Evolutionary conservation across 2,329 filamentous ascomycete species (phyloP), one percentile per base, ranked within the genome.

Genomic region (Aspergillus floridensis): DNA sequence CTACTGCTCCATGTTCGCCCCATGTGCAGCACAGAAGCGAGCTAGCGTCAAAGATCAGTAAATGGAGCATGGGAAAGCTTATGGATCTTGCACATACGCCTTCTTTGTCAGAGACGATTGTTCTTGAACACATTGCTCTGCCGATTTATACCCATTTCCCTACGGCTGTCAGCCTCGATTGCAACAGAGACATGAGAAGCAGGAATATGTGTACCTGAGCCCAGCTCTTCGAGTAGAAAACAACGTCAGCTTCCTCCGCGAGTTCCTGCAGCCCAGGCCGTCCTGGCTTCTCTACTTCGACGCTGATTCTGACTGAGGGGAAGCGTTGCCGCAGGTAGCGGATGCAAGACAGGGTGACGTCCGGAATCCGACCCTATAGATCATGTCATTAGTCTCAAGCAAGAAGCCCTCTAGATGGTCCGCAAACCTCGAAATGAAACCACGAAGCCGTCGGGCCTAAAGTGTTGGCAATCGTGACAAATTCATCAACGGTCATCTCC

Each of bases 141-240:
- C 77, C 29, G 80, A 80, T 54, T 64, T 57, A 68, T 82, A 77
- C 56, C 79, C 79, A 29, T 70, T 64, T 7, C 62, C 66, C 72
- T 75, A 31, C 2, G 14, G 35, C 7, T 7, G 8, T 50, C 53
- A 49, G 49, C 38, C 5, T 41, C 41, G 41, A 49, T 14, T 6
- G 21, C 21, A 4, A 21, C 11, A 26, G 6, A 31, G n/a, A 10
- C 10, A 38, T 11, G 26, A 2, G 49, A 5, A 56, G 29, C 26
- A 10, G 3, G 44, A n/a, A 12, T 22, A 1, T 24, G 10, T 21
- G 29, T 74, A 88, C 87, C 78, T 87, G 82, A 60, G 88, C 88
- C 88, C 89, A 92, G 53, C 80, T 81, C 66, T 82, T 84, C 12
- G 88, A 90, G 74, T 88, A 91, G 71, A 91, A 90, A n/a, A 91